These are phyloP conservation scores for Leptographium lundbergii DNA, from an alignment of 2,329 filamentous ascomycete species.

Conservation along the genomic window DNA sequence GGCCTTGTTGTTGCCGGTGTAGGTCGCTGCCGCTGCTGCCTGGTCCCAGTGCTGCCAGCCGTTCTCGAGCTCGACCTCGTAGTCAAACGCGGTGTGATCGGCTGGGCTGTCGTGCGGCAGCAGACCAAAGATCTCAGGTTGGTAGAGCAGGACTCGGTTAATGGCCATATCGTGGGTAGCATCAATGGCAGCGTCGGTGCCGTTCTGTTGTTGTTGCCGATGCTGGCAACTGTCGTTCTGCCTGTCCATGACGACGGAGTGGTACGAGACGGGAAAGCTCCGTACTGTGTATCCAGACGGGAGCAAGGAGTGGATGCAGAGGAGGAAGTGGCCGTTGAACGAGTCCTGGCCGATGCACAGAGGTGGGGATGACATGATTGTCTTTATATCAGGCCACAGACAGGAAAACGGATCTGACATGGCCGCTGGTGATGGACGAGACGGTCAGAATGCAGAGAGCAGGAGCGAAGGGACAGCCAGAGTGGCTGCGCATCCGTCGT, in stretches of 20 bases:
- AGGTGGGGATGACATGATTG: no score
- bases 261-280: no score
- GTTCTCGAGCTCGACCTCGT: not conserved
- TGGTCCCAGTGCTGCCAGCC: not conserved
- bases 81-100: not conserved
- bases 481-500: not conserved
- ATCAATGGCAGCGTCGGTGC: not conserved
- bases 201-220: not conserved
- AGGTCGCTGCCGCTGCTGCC: not conserved
- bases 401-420: no score
- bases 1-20: no score
- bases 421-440: not conserved
- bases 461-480: not conserved
- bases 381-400: no score
- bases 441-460: not conserved
- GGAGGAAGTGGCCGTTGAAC: no score
- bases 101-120: not conserved
- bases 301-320: not conserved
- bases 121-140: not conserved
- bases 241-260: not conserved
- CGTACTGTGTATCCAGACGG: not conserved
- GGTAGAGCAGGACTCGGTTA: not conserved
- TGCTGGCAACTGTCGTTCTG: not conserved
- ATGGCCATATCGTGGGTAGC: not conserved
- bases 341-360: no score